Base-by-base conservation (phyloP, 2,329 filamentous ascomycete genomes). In the Metarhizium robertsii region DNA sequence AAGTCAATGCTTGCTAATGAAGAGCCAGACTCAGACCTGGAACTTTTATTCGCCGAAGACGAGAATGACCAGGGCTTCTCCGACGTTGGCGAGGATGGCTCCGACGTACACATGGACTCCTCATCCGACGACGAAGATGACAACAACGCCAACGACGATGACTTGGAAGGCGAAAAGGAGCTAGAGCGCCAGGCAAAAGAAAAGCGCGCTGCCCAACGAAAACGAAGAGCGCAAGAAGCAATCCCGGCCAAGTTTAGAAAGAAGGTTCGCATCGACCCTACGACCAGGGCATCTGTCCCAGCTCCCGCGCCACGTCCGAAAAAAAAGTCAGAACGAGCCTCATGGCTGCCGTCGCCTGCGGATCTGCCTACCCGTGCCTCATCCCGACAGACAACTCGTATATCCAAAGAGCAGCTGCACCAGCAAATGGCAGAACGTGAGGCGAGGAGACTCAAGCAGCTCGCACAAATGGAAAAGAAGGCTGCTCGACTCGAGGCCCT, bases 81-180 rank as follows among this genome's bases (percentile, higher is more conserved):
- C 54, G 87, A 91, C 64, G 82, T 79, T 6, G 85, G 83, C 49
- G 79, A 79, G 11, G 80, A 81, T 54, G 82, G 75, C 2, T 89
- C 87, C 2, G 92, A 96, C 66, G 85, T 89, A 61, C 85, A 89
- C 50, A 86, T 96, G 75, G 90, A 95, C 64, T 92, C 88, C 14
- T 95, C 90, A 0, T 89, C 85, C 0, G 88, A 90, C 60, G 87
- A 91, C 50, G 90, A 94, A 51, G 90, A 95, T 58, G 86, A 90
- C 56, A 61, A 64, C 29, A 77, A 86, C 57, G 70, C 73, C 42
- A 72, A 70, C 54, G 68, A 67, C 32, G 79, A 94, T 61, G 90
- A 95, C 46, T 70, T 94, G 4, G 88, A 90, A 55, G 94, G 94
- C 38, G 94, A 99, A 72, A 87, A 86, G 64, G 90, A 95, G 71